phyloP scores from a whole-genome alignment of 2,329 filamentous ascomycete species.

The Cladophialophora chaetospira region DNA sequence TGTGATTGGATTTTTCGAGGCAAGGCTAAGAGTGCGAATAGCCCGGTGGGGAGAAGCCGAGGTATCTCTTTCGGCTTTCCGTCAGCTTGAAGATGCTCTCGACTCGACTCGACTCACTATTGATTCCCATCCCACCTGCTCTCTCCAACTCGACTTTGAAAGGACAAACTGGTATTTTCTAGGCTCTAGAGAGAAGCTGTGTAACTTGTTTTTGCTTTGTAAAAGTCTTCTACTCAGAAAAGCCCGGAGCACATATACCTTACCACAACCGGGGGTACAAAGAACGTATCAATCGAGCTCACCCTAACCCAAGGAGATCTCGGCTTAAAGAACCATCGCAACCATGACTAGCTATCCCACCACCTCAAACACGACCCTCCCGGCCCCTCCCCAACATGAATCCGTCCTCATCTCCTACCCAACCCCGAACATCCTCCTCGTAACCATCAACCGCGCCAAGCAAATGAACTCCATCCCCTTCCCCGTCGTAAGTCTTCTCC shows the following conservation, averaged over 20 bases:
- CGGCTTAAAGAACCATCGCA: not conserved
- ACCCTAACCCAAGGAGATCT: not conserved
- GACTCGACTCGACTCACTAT: not conserved
- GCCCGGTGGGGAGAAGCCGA: not conserved
- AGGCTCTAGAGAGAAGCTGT: too few species aligned
- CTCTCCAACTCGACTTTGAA: too few species aligned
- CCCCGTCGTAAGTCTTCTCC: too few species aligned
- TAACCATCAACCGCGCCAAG: conserved; percentile 49
- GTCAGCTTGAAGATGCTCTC: not conserved
- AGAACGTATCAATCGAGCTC: too few species aligned
- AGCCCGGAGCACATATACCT: too few species aligned
- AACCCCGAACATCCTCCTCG: conserved; percentile 48
- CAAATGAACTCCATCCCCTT: conserved; percentile 49
- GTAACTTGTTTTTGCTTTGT: too few species aligned
- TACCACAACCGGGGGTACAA: too few species aligned
- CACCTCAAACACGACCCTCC: conserved; percentile 10
- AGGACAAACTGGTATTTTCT: too few species aligned
- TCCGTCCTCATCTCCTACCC: conserved; percentile 43
- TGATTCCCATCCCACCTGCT: too few species aligned
- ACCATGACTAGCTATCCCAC: conserved; percentile 5
- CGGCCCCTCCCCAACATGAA: conserved; percentile 19
- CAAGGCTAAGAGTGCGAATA: not conserved
- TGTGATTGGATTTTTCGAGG: not conserved
- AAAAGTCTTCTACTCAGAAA: too few species aligned
- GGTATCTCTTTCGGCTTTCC: not conserved